Evolutionary conservation across 75 land plant species (phyloP).

Genomic region (Pinus albicaulis): DNA sequence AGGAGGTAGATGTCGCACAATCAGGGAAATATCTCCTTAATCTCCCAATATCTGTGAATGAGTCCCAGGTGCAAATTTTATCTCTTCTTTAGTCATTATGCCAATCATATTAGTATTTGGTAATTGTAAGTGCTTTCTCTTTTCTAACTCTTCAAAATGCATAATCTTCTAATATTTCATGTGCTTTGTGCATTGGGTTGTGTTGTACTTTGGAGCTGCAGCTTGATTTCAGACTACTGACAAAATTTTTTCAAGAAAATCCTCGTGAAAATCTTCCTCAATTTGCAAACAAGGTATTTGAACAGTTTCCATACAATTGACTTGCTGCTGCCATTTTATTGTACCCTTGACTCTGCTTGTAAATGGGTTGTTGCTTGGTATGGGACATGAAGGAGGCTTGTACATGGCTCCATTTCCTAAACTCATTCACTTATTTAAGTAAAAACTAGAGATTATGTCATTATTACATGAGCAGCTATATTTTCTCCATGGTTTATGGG

Average conservation of each 20-base stretch:
- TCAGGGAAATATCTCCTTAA: constrained; percentile 93
- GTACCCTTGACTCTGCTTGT: not conserved
- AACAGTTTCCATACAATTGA: not conserved
- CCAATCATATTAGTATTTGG: not conserved
- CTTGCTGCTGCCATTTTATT: not conserved
- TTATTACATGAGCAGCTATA: too few species aligned
- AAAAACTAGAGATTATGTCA: not conserved
- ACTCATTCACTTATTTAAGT: not conserved
- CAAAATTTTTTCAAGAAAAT: constrained; percentile 62
- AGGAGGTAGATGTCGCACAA: constrained; percentile 77
- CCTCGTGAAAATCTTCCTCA: constrained; percentile 62
- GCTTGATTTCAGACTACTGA: constrained; percentile 78
- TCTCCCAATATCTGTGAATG: constrained; percentile 91
- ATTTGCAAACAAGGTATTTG: constrained; percentile 79
- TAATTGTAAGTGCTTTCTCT: not conserved
- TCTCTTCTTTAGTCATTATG: not conserved
- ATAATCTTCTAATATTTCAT: not conserved
- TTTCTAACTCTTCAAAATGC: not conserved
- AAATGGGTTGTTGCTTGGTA: not conserved
- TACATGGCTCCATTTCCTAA: constrained; percentile 1
- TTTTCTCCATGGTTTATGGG: too few species aligned
- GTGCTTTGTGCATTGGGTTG: not conserved
- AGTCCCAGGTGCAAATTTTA: constrained; percentile 62
- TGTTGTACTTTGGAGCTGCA: constrained; percentile 24
- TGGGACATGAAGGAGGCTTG: not conserved